Evolutionary conservation across 768 basidiomycete genomes (phyloP), one percentile per base, ranked within the genome.

Genomic region (Pulveroboletus frians): DNA sequence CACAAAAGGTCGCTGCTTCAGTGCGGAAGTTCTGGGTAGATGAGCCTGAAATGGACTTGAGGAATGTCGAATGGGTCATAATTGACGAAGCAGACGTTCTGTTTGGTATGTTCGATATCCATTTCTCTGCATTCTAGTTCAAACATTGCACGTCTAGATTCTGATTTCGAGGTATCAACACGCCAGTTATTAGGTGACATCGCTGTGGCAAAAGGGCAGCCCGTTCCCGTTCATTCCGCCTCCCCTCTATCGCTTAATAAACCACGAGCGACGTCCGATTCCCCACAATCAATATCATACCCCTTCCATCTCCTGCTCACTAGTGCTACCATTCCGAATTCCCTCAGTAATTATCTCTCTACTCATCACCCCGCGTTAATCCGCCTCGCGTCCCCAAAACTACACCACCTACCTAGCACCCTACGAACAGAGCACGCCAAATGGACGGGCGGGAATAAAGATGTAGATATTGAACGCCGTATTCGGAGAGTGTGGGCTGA

Each of bases 31-130:
- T 54, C 52, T 73, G 66, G 74, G 74, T 56, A 57, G 74, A 73
- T 18, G 70, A 75, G 39, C 75, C 80, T 5, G 75, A 83, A 59
- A 76, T 89, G 69, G 76, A 81, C 2, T 67, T 92, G 20, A 76
- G 75, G 44, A 76, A 80, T 42, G 71, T 94, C 1, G 90, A 95
- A 59, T 95, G 91, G 91, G 84, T 95, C 6, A 74, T 94, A 3
- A 72, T 95, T 1, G 93, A 96, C 52, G 92, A 96, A 62, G 92
- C 93, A 0, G 93, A 95, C 62, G 81, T 96, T 42, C 71, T 94
- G 11, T 85, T 95, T 46, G 90, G 92, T 89, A 54, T 43, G 78
- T 67, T 38, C 9, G 3, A 29, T 29, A 10, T 20, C 17, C 18
- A 6, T 32, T 23, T 5, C 23, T 38, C 15, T 31, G 11, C 11